Evolutionary conservation across 2,329 filamentous ascomycete genomes (phyloP).

Genomic region (Talaromyces sp.): DNA sequence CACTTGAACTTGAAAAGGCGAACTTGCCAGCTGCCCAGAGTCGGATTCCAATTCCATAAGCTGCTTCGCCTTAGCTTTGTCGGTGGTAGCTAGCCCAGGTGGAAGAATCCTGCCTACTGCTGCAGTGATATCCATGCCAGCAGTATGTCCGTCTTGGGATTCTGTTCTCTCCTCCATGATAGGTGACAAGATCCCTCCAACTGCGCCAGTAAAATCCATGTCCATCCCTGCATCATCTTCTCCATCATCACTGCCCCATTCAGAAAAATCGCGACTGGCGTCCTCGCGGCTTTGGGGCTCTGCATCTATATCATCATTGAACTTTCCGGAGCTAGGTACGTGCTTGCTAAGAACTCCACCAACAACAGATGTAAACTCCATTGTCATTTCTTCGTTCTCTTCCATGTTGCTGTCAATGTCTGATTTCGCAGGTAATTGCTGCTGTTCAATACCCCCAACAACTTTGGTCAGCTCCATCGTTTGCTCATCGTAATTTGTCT

Average conservation of each 20-base stretch:
- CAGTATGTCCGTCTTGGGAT: slow-evolving; percentile 45
- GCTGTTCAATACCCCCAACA: slow-evolving; percentile 39
- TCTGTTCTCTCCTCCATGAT: slow-evolving; percentile 38
- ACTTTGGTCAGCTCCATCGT: slow-evolving; percentile 49
- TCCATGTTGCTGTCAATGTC: slow-evolving; percentile 31
- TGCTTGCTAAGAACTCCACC: slow-evolving; percentile 39
- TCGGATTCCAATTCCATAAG: slow-evolving; percentile 60
- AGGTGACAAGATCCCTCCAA: slow-evolving; percentile 44
- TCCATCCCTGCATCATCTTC: slow-evolving; percentile 37
- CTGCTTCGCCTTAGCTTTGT: slow-evolving; percentile 52
- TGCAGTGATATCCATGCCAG: slow-evolving; percentile 67
- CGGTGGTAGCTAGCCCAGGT: slow-evolving; percentile 38
- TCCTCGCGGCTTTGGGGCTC: slow-evolving; percentile 20
- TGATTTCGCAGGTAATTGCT: slow-evolving; percentile 28
- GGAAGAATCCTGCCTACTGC: slow-evolving; percentile 61
- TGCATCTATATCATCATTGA: not conserved
- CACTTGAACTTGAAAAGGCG: slow-evolving; percentile 44
- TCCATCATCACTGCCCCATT: slow-evolving; percentile 26
- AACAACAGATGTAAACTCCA: slow-evolving; percentile 48
- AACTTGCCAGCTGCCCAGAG: slow-evolving; percentile 46
- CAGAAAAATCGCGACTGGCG: slow-evolving; percentile 25
- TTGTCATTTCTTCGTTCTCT: slow-evolving; percentile 47
- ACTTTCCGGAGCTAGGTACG: slow-evolving; percentile 8
- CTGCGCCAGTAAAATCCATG: slow-evolving; percentile 60
- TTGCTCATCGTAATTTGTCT: slow-evolving; percentile 48